Evolutionary conservation across 352 stramenopile genomes (phyloP), one percentile per base, ranked within the genome.

Genomic region (Phytophthora fragariaefolia): DNA sequence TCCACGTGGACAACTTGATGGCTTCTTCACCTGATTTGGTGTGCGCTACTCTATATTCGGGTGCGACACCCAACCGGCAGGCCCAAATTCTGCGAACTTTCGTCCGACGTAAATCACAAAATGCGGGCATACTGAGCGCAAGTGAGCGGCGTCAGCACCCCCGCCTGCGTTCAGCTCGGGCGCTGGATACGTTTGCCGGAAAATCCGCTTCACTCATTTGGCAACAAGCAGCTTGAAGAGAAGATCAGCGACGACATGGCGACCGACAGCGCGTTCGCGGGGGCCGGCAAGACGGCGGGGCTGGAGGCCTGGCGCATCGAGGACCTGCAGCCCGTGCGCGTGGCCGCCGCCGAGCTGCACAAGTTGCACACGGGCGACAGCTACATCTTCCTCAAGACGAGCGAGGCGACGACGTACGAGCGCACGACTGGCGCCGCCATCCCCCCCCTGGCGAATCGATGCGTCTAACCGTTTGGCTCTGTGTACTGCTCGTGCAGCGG

Each of bases 381-480:
- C 52, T 99, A 99, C 85, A 98, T 99, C 74, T 90, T 98, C 50
- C 82, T 99, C 56, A 85, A 93, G 53, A 98, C 94, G 2, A 85
- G 66, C 54, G 67, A 83, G 60, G 72, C 65, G 43, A 72, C 61
- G 32, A 87, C 71, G 79, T 89, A 69, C 65, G 56, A 63, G 30
- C 34, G 48, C 49, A 62, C 45, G 10, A 72, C n/a, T n/a, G n/a
- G n/a, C n/a, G n/a, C n/a, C n/a, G n/a, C n/a, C n/a, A n/a, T n/a
- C n/a, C n/a, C n/a, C n/a, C n/a, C n/a, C n/a, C n/a, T n/a, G n/a
- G n/a, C n/a, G n/a, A n/a, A n/a, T n/a, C n/a, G n/a, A n/a, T 9
- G 38, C 23, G 30, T 6, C 1, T 56, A 32, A 26, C 34, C 26
- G 59, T 36, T 9, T 38, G 3, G 52, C 26, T 42, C 28, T 62